Evolutionary conservation across 306 rosid species (phyloP), one percentile per base, ranked within the genome.

Genomic region (Cucumis hystrix): DNA sequence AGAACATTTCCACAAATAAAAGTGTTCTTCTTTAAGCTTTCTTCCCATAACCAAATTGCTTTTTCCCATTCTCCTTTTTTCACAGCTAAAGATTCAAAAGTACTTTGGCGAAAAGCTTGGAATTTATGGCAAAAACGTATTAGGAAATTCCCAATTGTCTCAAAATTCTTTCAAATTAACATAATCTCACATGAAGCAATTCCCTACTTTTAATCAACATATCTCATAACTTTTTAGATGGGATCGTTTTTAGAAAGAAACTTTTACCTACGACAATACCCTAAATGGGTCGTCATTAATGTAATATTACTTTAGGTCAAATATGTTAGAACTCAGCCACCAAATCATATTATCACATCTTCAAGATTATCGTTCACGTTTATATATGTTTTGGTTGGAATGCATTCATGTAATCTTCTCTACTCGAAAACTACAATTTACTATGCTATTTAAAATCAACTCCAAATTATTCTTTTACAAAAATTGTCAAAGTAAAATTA

Each of bases 21-120:
- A 47, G 75, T 47, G 40, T 47, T 70, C 21, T 7, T 49, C 74
- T 68, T 71, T 71, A 49, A 45, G 59, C 47, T 58, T 79, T 87
- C 81, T 82, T 86, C 85, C 89, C 85, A 45, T 86, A 84, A 85
- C 76, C 55, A 45, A 70, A 47, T 70, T 71, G 76, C 76, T 45
- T 71, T 70, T 45, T 69, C 39, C 18, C 75, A 20, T 45, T 69
- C 75, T 16, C 57, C 37, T 69, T 69, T 69, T 69, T 20, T 69
- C 37, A 71, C 59, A 69, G 9, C 14, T 3, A 80, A 23, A 74
- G 67, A 23, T 14, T n/a, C 15, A 68, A 20, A 30, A 15, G 41
- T 14, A 25, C 59, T 71, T 71, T 23, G 55, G 39, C 41, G 16
- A 62, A 71, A 71, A 71, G 59, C 76, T 66, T 66, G 72, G 30